A percentile compares a stretch with the other conserved stretches of the same genome.
Evolutionary conservation across 768 basidiomycete genomes (phyloP).

Genomic region (Rubroboletus satanas): DNA sequence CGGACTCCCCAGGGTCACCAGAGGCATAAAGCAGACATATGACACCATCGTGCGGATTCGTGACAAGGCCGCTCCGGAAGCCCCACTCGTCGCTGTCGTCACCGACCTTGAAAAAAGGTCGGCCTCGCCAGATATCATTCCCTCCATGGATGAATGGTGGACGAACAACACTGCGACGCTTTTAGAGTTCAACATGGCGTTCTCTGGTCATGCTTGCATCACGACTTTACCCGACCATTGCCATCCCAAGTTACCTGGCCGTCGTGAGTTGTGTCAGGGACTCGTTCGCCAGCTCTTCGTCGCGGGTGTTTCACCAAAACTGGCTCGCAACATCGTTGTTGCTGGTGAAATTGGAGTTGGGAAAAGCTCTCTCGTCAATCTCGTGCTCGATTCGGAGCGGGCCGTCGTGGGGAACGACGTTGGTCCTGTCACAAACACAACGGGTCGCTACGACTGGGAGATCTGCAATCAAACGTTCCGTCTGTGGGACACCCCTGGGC

Average conservation of each 20-base stretch:
- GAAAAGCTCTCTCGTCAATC: conserved; percentile 29
- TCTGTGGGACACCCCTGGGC: conserved; percentile 32
- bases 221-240: conserved; percentile 21
- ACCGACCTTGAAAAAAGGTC: conserved; percentile 34
- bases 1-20: conserved; percentile 24
- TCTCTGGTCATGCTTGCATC: conserved; percentile 26
- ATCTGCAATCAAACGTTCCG: conserved; percentile 9
- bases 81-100: conserved; percentile 27
- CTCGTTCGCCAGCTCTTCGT: conserved; percentile 14
- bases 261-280: conserved; percentile 15
- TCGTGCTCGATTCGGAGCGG: conserved; percentile 22
- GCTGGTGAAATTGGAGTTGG: conserved; percentile 27
- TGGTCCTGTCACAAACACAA: conserved; percentile 14
- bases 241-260: conserved; percentile 19
- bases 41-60: conserved; percentile 20
- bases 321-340: conserved; percentile 23
- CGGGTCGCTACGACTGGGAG: conserved; percentile 14
- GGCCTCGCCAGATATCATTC: conserved; percentile 8
- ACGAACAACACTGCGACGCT: conserved; percentile 28
- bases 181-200: conserved; percentile 29
- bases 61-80: conserved; percentile 11
- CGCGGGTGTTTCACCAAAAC: conserved; percentile 19
- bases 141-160: conserved; percentile 41
- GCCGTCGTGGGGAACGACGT: conserved; percentile 17
- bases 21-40: conserved; percentile 28